Evolutionary conservation across 257 asterid genomes (phyloP), one percentile per base, ranked within the genome.

Genomic region (Nyctanthes arbortristis): DNA sequence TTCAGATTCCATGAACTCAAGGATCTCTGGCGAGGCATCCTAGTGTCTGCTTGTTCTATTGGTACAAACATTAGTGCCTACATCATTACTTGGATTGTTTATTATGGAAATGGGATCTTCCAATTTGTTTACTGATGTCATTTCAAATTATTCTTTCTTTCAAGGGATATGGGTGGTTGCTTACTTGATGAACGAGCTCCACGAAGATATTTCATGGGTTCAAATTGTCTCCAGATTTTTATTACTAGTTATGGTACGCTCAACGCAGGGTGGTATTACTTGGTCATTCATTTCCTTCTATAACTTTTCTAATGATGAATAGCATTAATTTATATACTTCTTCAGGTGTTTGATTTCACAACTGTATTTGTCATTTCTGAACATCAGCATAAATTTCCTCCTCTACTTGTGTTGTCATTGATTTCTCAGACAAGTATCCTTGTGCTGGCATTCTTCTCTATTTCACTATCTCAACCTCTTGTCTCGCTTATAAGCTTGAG

Each of bases 1-100:
- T 90, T 90, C 77, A 84, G 93, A 79, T 90, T 90, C 84, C 89
- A 85, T 16, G 97, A 90, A 79, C 85, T 88, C 71, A 90, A 90
- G 81, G 96, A 85, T 71, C 96, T 91, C 58, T 87, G 96, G 96
- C 87, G 94, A 14, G 97, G 96, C 61, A 82, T 87, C 63, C 79
- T 91, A 49, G 90, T 88, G 39, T 79, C 92, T 60, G 29, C 78
- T 68, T 83, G 79, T 80, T 80, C 84, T 84, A 77, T 91, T 45
- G 97, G 97, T 91, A 83, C 59, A 29, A 52, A 52, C 45, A 49
- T 71, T 35, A 61, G 66, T 66, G 9, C 66, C 70, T 33, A 37
- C 34, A 52, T 61, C 70, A 55, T 25, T 18, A 29, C 18, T 11
- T 63, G 11, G n/a, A n/a, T n/a, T n/a, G 54, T 25, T 27, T 71